These are phyloP conservation scores for Rugonectria rugulosa DNA, from an alignment of 2,329 filamentous ascomycete species.

Conservation along the genomic window DNA sequence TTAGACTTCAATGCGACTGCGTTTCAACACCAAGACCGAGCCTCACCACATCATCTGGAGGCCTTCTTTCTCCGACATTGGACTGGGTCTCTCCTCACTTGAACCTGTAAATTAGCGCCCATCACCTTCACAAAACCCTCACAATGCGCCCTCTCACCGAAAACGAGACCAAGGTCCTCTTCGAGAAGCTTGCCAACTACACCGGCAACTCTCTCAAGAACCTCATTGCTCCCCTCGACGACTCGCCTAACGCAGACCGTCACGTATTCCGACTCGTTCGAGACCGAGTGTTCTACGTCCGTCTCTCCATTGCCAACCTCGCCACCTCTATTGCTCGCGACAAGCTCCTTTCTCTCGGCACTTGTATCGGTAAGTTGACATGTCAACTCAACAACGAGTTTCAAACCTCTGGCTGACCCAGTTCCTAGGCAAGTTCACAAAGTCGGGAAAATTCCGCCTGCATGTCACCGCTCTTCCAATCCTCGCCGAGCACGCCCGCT, in stretches of 20 bases:
- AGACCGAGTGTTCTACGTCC: conserved; percentile 89
- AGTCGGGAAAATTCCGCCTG: conserved; percentile 92
- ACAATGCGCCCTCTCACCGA: conserved; percentile 85
- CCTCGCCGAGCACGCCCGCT: conserved; percentile 88
- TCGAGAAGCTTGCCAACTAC: conserved; percentile 94
- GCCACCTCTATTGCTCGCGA: conserved; percentile 85
- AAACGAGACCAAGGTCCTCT: conserved; percentile 80
- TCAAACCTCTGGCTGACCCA: conserved; percentile 1
- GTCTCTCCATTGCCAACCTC: conserved; percentile 87
- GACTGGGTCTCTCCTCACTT: neutral
- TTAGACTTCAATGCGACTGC: conserved; percentile 7
- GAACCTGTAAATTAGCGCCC: neutral
- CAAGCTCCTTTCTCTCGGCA: conserved; percentile 85
- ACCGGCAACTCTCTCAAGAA: conserved; percentile 86
- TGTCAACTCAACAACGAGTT: neutral
- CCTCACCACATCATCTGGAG: conserved; percentile 15
- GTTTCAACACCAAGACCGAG: conserved; percentile 21
- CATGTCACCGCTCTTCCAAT: conserved; percentile 90
- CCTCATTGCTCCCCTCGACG: conserved; percentile 77
- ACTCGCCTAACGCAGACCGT: conserved; percentile 74
- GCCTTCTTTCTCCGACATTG: neutral
- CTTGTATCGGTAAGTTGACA: conserved; percentile 69
- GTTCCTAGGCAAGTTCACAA: conserved; percentile 84
- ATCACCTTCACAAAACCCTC: conserved; percentile 4
- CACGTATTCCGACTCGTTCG: conserved; percentile 87